Conservation (phyloP, 129 eudicot species). For the Flaveria brownii region DNA sequence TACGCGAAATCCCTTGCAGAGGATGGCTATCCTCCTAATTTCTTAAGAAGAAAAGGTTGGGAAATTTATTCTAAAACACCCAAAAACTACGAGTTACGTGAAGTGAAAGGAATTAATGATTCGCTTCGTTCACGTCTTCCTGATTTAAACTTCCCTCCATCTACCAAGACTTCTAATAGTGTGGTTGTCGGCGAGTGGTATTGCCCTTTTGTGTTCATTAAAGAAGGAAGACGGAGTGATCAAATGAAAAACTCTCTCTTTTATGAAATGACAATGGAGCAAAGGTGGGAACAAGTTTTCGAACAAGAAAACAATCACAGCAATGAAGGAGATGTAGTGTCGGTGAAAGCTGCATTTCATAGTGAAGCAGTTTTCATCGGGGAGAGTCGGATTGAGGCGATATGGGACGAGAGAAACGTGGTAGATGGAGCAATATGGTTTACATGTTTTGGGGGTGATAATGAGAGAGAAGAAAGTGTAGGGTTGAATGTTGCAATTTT, state of each 20-base stretch:
- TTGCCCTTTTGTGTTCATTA: conserved; percentile 69
- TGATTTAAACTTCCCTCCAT: conserved; percentile 29
- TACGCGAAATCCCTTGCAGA: conserved; percentile 47
- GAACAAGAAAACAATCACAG: conserved; percentile 26
- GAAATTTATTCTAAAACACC: conserved; percentile 43
- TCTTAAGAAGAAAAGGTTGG: conserved; percentile 57
- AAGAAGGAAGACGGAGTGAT: conserved; percentile 43
- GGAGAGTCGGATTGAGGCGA: conserved; percentile 47
- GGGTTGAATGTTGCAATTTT: conserved; percentile 50
- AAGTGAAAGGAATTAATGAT: conserved; percentile 53
- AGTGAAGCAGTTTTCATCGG: conserved; percentile 41
- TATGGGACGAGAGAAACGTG: conserved; percentile 39
- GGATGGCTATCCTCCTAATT: conserved; percentile 60
- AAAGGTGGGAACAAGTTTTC: conserved; percentile 60
- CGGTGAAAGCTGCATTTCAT: conserved; percentile 30
- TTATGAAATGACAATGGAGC: conserved; percentile 56
- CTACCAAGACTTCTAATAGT: conserved; percentile 34
- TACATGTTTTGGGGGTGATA: conserved; percentile 2
- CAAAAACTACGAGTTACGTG: conserved; percentile 38
- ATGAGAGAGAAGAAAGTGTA: conserved; percentile 35
- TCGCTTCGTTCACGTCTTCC: conserved; percentile 58
- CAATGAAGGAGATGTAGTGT: conserved; percentile 20
- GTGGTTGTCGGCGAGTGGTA: conserved; percentile 77
- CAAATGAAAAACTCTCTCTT: conserved; percentile 51
- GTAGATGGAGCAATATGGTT: conserved; percentile 38